phyloP scores from a whole-genome alignment of 768 basidiomycete genomes.

The Rhodotorula kratochvilovae region DNA sequence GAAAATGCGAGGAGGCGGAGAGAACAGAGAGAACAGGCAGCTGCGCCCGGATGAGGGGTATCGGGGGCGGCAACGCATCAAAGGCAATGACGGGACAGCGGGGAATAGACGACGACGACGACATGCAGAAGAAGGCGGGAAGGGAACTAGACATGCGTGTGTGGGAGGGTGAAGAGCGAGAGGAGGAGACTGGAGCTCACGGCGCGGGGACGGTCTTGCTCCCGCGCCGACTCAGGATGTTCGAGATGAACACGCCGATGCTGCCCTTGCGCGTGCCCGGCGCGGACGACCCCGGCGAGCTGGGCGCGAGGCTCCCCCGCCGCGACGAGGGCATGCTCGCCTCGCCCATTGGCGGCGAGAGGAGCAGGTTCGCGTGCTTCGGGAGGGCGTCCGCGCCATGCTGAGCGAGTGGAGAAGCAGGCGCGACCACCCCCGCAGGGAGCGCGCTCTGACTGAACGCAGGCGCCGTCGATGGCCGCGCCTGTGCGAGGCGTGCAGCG shows the following conservation, averaged over 20 bases:
- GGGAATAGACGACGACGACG: neutral
- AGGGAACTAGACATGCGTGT: neutral
- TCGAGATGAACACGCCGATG: neutral
- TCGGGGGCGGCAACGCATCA: no score
- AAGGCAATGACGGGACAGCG: neutral
- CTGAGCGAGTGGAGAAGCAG: neutral
- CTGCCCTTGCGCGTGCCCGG: neutral
- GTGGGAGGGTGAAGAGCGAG: neutral
- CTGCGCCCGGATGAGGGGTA: no score
- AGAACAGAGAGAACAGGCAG: no score
- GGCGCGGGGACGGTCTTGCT: neutral
- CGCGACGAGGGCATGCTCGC: neutral
- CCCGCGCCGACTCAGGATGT: neutral
- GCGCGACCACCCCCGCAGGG: neutral
- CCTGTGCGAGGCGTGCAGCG: neutral
- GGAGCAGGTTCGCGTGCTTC: neutral
- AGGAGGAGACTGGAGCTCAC: neutral
- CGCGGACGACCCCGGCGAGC: neutral
- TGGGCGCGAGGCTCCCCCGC: neutral
- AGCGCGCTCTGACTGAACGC: neutral
- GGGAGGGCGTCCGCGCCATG: neutral
- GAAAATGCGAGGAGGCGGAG: no score
- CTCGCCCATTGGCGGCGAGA: neutral
- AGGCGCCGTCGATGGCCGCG: neutral
- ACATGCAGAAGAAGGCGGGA: neutral